Conservation (phyloP, 2,329 filamentous ascomycete species). For the Sphaerulina populicola region DNA sequence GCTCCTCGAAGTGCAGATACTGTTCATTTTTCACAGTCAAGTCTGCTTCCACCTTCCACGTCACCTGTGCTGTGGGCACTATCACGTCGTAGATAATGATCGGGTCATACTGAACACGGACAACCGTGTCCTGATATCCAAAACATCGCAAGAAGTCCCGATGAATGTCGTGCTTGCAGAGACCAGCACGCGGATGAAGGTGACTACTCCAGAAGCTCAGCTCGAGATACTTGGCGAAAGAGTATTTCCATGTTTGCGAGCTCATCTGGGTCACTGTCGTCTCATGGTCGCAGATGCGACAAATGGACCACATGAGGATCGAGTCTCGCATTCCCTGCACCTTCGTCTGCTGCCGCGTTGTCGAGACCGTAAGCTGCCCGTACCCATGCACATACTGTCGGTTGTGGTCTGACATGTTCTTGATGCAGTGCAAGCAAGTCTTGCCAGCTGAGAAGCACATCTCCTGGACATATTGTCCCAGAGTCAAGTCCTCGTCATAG, state of each 20-base stretch:
- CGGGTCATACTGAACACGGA: conserved; percentile 85
- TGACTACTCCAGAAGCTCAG: conserved; percentile 90
- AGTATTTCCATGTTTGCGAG: conserved; percentile 92
- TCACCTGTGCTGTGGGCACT: conserved; percentile 79
- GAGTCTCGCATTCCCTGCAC: conserved; percentile 59
- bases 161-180: conserved; percentile 87
- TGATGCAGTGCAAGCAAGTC: conserved; percentile 76
- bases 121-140: conserved; percentile 72
- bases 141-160: conserved; percentile 90
- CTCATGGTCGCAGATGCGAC: conserved; percentile 83
- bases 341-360: conserved; percentile 64
- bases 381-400: conserved; percentile 95
- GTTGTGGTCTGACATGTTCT: conserved; percentile 84
- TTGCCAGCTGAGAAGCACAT: conserved; percentile 67
- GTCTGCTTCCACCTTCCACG: conserved; percentile 97
- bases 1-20: conserved; percentile 69
- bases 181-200: conserved; percentile 61
- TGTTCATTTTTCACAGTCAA: conserved; percentile 87
- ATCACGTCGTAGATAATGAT: conserved; percentile 92
- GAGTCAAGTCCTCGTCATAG: conserved; percentile 74
- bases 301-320: conserved; percentile 97
- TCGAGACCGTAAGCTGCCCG: conserved; percentile 82
- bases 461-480: conserved; percentile 93
- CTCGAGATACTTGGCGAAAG: conserved; percentile 96
- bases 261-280: conserved; percentile 88